Conservation (phyloP, 306 rosid species). For the Phaseolus lunatus region DNA sequence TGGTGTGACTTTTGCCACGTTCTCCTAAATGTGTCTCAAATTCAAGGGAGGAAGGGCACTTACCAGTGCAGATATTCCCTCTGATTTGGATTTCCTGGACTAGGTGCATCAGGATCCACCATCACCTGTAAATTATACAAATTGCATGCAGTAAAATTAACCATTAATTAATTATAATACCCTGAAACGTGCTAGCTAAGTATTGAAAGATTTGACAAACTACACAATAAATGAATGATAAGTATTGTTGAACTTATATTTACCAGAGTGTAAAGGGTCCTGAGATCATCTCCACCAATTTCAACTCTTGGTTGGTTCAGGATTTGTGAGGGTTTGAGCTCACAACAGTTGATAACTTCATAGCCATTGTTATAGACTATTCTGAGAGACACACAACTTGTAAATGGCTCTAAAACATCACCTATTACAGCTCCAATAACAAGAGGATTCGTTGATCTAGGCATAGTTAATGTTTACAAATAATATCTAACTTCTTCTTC, state of each 20-base stretch:
- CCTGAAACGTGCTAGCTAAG: not conserved
- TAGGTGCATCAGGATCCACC: constrained; percentile 50
- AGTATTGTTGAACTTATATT: not conserved
- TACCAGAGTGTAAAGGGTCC: constrained; percentile 29
- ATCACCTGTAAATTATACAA: constrained; percentile 22
- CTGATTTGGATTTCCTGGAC: constrained; percentile 36
- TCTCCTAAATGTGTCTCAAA: not conserved
- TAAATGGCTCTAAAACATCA: constrained; percentile 39
- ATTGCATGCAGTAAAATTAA: not conserved
- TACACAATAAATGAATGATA: not conserved
- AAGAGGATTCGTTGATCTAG: constrained; percentile 26
- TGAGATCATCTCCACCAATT: constrained; percentile 35
- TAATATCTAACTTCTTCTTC: not conserved
- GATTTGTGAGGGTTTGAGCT: constrained; percentile 40
- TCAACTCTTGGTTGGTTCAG: constrained; percentile 34
- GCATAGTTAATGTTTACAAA: not conserved
- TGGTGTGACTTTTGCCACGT: not conserved
- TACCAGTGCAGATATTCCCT: constrained; percentile 43
- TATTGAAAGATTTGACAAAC: not conserved
- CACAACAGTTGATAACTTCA: constrained; percentile 26
- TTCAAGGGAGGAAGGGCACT: not conserved
- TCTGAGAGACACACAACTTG: constrained; percentile 9
- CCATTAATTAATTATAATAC: not conserved
- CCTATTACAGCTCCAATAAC: constrained; percentile 38
- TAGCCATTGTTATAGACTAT: not conserved